These are phyloP conservation scores for Tricholoma terreum DNA, from an alignment of 768 basidiomycete species.

Conservation along the genomic window DNA sequence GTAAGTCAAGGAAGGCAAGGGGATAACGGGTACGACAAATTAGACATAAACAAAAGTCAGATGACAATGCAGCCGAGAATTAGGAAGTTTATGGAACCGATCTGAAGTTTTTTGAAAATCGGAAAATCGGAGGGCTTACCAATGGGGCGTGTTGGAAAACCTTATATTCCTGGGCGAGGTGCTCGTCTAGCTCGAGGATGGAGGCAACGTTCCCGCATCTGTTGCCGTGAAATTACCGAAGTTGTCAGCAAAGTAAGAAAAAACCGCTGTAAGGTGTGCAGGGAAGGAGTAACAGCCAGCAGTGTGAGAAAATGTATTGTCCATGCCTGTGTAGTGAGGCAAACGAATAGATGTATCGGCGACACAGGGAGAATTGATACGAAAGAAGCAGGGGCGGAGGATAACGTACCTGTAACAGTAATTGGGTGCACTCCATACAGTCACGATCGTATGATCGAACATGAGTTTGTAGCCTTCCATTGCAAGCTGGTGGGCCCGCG, in stretches of 20 bases:
- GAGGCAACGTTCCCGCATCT: constrained; percentile 97
- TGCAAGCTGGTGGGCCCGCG: constrained; percentile 94
- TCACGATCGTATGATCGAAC: constrained; percentile 94
- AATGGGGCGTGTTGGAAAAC: constrained; percentile 90
- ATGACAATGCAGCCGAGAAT: neutral
- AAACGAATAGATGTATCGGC: neutral
- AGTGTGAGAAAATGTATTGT: neutral
- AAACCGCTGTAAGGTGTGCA: neutral
- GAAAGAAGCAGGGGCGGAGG: constrained; percentile 7
- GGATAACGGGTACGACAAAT: too few relatives aligned
- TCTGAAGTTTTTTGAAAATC: constrained; percentile 1
- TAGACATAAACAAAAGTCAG: neutral
- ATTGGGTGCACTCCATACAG: constrained; percentile 98
- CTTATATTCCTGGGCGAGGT: constrained; percentile 92
- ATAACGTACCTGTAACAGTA: constrained; percentile 89
- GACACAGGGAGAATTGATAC: neutral
- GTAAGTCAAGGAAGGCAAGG: neutral
- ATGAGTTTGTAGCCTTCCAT: constrained; percentile 98
- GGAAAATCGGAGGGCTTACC: constrained; percentile 42
- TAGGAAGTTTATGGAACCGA: neutral
- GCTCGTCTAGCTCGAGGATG: constrained; percentile 91
- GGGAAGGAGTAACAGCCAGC: neutral
- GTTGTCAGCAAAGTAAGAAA: neutral
- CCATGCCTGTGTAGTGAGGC: neutral
- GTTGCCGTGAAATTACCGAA: constrained; percentile 2